Conservation (phyloP, 2,329 filamentous ascomycete species). For the Lithohypha guttulata region DNA sequence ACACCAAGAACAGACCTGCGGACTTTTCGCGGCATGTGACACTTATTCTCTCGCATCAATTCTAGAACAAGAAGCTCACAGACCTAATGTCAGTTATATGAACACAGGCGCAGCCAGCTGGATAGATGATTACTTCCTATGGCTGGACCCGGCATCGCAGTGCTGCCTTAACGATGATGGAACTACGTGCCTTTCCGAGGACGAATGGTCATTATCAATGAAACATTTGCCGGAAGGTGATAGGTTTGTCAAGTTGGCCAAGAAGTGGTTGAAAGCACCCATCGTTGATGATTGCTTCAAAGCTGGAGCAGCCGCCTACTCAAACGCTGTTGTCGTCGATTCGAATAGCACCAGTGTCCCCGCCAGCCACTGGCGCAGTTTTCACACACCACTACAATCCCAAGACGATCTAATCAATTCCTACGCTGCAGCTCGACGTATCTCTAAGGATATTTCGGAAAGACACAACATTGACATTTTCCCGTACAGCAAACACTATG, state of each 20-base stretch:
- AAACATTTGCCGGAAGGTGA: conserved; percentile 82
- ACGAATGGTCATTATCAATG: conserved; percentile 81
- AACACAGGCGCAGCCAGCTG: conserved; percentile 82
- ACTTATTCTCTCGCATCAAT: conserved; percentile 76
- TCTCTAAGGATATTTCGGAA: conserved; percentile 62
- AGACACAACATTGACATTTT: conserved; percentile 74
- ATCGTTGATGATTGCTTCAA: conserved; percentile 78
- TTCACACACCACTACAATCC: conserved; percentile 73
- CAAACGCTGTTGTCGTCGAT: conserved; percentile 72
- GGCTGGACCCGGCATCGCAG: conserved; percentile 79
- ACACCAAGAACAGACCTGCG: conserved; percentile 79
- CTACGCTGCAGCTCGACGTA: conserved; percentile 79
- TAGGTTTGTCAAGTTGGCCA: conserved; percentile 80
- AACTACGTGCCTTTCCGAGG: conserved; percentile 65
- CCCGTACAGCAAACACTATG: conserved; percentile 94
- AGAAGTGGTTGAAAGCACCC: conserved; percentile 70
- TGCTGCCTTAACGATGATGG: conserved; percentile 60
- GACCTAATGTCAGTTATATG: conserved; percentile 77
- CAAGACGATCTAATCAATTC: conserved; percentile 90
- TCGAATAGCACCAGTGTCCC: conserved; percentile 54
- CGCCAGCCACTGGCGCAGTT: conserved; percentile 84
- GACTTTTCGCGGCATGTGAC: conserved; percentile 81
- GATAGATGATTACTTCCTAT: conserved; percentile 93
- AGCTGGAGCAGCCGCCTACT: conserved; percentile 78
- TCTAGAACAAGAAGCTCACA: conserved; percentile 86